Evolutionary conservation across 257 asterid genomes (phyloP), one percentile per base, ranked within the genome.

Genomic region (Nicotiana benthamiana): DNA sequence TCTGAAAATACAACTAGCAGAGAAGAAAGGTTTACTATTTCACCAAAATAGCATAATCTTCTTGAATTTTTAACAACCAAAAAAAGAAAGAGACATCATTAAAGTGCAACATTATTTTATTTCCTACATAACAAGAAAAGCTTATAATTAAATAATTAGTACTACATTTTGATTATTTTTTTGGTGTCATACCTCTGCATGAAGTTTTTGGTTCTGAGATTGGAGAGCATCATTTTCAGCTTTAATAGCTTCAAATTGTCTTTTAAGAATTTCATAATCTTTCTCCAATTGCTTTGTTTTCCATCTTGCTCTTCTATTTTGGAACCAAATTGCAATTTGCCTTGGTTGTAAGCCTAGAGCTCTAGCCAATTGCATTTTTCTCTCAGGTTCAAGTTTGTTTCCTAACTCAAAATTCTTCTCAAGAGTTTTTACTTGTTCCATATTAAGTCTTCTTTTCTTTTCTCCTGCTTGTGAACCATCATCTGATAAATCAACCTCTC

Each of bases 281-380:
- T 88, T 91, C 88, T 91, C 95, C 83, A 91, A 77, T 81, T 89
- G 92, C 77, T 88, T 91, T 6, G 93, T 91, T 84, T 91, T 91
- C 91, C 90, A 90, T 22, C 95, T 83, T 20, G 95, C 95, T 83
- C 95, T 83, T 36, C 95, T 86, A 75, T 91, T 91, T 85, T 91
- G 95, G 32, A 91, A 91, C 95, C 95, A 91, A 54, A 91, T 89
- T 3, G 93, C 90, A 65, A 91, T 81, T 75, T 91, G 95, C 40
- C 95, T 85, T 1, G 95, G 93, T 59, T 91, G 90, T 64, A 91
- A 65, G 32, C 95, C 95, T 53, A 91, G 83, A 28, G 89, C 93
- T 83, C 90, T 87, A 40, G 95, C 91, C 62, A 91, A 77, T 86
- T 86, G 90, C 89, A 89, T 81, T 89, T 91, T 91, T 77, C 95